Conservation (phyloP, 257 asterid species). For the Fraxinus pennsylvanica region DNA sequence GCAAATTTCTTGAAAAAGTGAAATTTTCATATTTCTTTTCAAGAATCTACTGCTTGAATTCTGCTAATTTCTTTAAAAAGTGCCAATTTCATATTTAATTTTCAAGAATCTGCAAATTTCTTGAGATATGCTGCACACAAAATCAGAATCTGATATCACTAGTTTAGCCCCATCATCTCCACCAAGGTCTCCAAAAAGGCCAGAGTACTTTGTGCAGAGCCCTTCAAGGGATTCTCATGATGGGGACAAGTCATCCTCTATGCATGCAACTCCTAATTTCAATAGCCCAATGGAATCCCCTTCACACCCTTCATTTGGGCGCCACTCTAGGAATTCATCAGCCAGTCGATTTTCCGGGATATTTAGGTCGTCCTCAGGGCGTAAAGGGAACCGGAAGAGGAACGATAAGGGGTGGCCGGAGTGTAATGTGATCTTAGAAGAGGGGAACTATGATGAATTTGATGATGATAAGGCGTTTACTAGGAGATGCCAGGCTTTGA, state of each 20-base stretch:
- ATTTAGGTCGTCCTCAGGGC: constrained; percentile 85
- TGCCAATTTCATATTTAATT: constrained; percentile 7
- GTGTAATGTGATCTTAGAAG: constrained; percentile 85
- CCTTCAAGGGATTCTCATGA: constrained; percentile 95
- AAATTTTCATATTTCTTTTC: neutral
- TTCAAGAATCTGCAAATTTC: neutral
- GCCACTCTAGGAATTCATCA: constrained; percentile 92
- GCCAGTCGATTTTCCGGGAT: constrained; percentile 92
- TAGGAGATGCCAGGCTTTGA: constrained; percentile 69
- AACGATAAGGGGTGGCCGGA: constrained; percentile 99
- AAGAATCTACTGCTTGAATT: neutral
- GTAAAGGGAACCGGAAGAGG: constrained; percentile 67
- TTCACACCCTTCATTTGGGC: constrained; percentile 89
- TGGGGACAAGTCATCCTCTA: constrained; percentile 78
- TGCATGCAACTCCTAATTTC: constrained; percentile 91
- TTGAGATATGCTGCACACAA: constrained; percentile 61
- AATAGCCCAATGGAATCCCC: constrained; percentile 95
- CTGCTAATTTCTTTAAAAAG: constrained; percentile 9
- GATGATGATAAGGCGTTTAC: constrained; percentile 64
- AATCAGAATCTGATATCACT: constrained; percentile 90
- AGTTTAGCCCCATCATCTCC: constrained; percentile 96
- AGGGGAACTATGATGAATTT: constrained; percentile 76
- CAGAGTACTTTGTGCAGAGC: constrained; percentile 88
- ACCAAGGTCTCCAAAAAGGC: constrained; percentile 84
- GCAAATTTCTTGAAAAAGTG: neutral